Conservation (phyloP, 2,329 filamentous ascomycete genomes). For the Neofusicoccum ribis region DNA sequence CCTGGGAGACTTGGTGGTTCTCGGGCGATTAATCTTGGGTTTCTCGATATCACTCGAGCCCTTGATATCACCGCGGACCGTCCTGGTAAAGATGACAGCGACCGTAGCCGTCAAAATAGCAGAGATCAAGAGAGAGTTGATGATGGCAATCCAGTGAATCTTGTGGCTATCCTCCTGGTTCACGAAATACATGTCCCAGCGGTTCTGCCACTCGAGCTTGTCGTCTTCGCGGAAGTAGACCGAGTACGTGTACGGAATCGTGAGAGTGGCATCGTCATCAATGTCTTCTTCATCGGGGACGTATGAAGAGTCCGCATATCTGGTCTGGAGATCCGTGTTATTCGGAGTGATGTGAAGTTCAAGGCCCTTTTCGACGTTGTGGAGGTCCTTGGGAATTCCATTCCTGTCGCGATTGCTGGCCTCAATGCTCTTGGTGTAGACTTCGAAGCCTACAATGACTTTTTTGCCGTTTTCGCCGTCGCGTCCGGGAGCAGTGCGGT, state of each 20-base stretch:
- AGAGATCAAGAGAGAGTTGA: slow-evolving; percentile 84
- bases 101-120: slow-evolving; percentile 76
- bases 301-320: slow-evolving; percentile 60
- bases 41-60: slow-evolving; percentile 67
- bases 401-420: slow-evolving; percentile 59
- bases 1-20: slow-evolving; percentile 47
- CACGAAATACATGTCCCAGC: slow-evolving; percentile 89
- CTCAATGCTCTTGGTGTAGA: slow-evolving; percentile 82
- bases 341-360: slow-evolving; percentile 69
- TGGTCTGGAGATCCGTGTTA: slow-evolving; percentile 53
- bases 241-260: slow-evolving; percentile 83
- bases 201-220: slow-evolving; percentile 75
- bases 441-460: slow-evolving; percentile 84
- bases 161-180: slow-evolving; percentile 79
- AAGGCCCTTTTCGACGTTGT: slow-evolving; percentile 63
- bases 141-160: slow-evolving; percentile 85
- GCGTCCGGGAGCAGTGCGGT: slow-evolving; percentile 68
- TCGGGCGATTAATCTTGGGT: slow-evolving; percentile 54
- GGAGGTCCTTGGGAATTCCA: slow-evolving; percentile 69
- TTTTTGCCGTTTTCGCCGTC: slow-evolving; percentile 71
- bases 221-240: slow-evolving; percentile 86
- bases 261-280: slow-evolving; percentile 66
- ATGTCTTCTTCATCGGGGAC: slow-evolving; percentile 53
- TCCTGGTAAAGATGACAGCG: slow-evolving; percentile 77
- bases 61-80: slow-evolving; percentile 77